Base-by-base conservation (phyloP, 2,329 filamentous ascomycete genomes). In the Botrytis fabae region DNA sequence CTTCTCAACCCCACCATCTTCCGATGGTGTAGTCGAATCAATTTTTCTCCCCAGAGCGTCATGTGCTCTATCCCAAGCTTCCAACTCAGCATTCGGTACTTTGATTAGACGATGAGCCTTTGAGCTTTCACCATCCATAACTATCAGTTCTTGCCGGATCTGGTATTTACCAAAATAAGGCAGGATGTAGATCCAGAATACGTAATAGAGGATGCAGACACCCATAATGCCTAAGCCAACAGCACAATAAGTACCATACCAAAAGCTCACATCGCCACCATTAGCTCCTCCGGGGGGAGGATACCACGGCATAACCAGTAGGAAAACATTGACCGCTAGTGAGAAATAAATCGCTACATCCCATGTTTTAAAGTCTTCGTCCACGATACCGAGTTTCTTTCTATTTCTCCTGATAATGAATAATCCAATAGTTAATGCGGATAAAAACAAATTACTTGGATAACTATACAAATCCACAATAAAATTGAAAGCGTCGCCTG, bases 261-360 rank as follows among this genome's bases (percentile, higher is more conserved):
- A 93, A 81, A 94, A 93, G 70, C 87, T 91, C 1, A 93, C 91
- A 72, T 91, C 88, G 0, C 90, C 91, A 0, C 86, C 88, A 48
- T 86, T 85, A 0, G 83, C 83, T 0, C 91, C 91, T 0, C 83
- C 85, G 0, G 84, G 83, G 0, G 91, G 92, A 2, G 91, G 91
- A 76, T 89, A 91, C 91, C 91, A 93, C 0, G 91, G 91, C 85
- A 92, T 92, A 25, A 90, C 85, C 2, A 93, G 81, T 62, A 92
- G 82, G 73, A 89, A 93, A 0, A 90, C 72, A 69, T 91, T 87
- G 0, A 89, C 82, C 0, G 88, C 79, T 63, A 91, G 85, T 66
- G 86, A 89, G 80, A 93, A 91, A 12, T 86, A 77, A 1, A 93
- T 80, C 0, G 86, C 83, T 0, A 85, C 70, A 73, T 89, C 79